A percentile compares a stretch with the other conserved stretches of the same genome.
These are phyloP conservation scores for Calonectria honghensis DNA, from an alignment of 2,329 filamentous ascomycete genomes.

Conservation along the genomic window DNA sequence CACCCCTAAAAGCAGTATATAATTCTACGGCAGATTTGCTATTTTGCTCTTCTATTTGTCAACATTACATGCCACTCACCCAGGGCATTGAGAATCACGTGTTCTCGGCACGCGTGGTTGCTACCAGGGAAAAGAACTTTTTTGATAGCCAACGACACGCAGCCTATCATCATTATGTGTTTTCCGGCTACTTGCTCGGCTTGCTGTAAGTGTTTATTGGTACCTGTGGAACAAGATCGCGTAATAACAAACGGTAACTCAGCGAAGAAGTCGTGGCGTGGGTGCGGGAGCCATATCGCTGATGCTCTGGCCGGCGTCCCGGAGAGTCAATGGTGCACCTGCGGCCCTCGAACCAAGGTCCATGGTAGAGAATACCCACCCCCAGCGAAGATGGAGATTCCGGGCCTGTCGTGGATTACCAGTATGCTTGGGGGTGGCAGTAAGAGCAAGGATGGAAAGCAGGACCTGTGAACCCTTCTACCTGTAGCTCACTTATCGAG, in stretches of 20 bases:
- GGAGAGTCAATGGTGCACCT: constrained; percentile 69
- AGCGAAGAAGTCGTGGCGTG: constrained; percentile 71
- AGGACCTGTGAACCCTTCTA: constrained; percentile 42
- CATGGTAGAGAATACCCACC: constrained; percentile 68
- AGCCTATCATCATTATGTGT: constrained; percentile 61
- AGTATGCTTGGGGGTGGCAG: constrained; percentile 50
- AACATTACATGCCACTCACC: not conserved
- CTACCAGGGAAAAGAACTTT: not conserved
- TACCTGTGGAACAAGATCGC: not conserved
- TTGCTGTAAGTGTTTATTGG: constrained; percentile 61
- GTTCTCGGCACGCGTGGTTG: not conserved
- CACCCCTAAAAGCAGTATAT: not conserved
- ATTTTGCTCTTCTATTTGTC: not conserved
- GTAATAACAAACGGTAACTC: not conserved
- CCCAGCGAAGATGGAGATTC: constrained; percentile 62
- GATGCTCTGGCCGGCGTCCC: constrained; percentile 65
- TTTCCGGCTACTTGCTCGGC: constrained; percentile 63
- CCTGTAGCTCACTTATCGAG: not conserved
- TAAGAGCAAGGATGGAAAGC: constrained; percentile 43
- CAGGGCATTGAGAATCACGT: too few relatives aligned
- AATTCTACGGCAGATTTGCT: not conserved
- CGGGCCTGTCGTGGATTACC: constrained; percentile 63
- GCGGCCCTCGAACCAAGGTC: constrained; percentile 65
- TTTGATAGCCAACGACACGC: not conserved
- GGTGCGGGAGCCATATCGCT: constrained; percentile 69